phyloP scores from a whole-genome alignment of 2,329 filamentous ascomycete species.

The Elsinoe arachidis region DNA sequence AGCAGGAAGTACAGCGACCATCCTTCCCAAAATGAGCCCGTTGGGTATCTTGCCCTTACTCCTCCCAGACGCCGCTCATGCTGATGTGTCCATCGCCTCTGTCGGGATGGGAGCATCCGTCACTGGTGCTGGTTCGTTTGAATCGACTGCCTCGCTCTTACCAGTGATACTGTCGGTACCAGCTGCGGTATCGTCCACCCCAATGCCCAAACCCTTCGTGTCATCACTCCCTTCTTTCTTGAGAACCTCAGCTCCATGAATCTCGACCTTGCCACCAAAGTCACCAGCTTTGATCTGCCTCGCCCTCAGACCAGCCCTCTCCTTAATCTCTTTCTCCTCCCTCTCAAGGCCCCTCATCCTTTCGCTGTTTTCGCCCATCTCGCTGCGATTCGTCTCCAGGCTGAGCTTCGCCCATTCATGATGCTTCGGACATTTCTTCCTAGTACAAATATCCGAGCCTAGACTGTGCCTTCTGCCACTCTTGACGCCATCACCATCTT shows the following conservation, averaged over 20 bases:
- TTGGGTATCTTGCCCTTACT: too few species aligned
- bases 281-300: constrained; percentile 29
- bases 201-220: not conserved
- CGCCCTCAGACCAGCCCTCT: constrained; percentile 34
- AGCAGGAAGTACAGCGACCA: too few species aligned
- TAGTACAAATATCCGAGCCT: constrained; percentile 30
- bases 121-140: too few species aligned
- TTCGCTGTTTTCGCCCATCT: constrained; percentile 39
- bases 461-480: constrained; percentile 20
- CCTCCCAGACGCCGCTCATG: not conserved
- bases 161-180: not conserved
- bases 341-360: constrained; percentile 37
- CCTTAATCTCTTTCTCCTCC: constrained; percentile 37
- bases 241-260: constrained; percentile 11
- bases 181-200: not conserved
- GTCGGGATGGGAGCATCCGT: not conserved
- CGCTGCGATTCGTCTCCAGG: constrained; percentile 39
- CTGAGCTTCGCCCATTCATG: constrained; percentile 42
- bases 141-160: too few species aligned
- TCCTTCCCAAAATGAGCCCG: too few species aligned
- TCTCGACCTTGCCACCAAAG: constrained; percentile 19
- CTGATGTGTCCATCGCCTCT: not conserved
- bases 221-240: not conserved
- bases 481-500: constrained; percentile 14
- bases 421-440: constrained; percentile 42